These are phyloP conservation scores for Blastobotrys proliferans DNA, from an alignment of 1,139 yeast genomes.

Conservation along the genomic window DNA sequence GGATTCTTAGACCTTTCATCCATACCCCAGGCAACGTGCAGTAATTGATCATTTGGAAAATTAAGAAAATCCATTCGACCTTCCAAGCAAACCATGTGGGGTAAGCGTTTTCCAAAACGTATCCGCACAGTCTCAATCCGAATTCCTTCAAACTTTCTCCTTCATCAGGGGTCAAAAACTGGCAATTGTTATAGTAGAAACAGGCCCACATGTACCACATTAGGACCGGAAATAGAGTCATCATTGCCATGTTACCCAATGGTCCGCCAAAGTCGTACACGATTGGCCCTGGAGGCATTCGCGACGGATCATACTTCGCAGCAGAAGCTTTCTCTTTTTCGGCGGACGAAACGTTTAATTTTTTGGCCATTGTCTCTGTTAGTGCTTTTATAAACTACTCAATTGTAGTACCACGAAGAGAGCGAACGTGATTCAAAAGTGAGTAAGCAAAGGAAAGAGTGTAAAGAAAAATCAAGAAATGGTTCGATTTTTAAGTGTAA, in stretches of 20 bases:
- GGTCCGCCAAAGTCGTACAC: slow-evolving; percentile 91
- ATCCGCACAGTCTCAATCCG: slow-evolving; percentile 41
- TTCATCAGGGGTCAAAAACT: slow-evolving; percentile 61
- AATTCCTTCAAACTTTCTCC: slow-evolving; percentile 61
- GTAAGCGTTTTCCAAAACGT: slow-evolving; percentile 54
- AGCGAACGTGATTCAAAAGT: not conserved
- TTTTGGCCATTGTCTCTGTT: too few species aligned
- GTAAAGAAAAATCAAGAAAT: not conserved
- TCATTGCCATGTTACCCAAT: slow-evolving; percentile 88
- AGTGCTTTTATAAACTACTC: too few species aligned
- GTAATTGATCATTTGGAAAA: slow-evolving; percentile 71
- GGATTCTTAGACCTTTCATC: slow-evolving; percentile 91
- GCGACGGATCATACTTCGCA: slow-evolving; percentile 22
- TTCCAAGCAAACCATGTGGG: slow-evolving; percentile 68
- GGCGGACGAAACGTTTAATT: slow-evolving; percentile 16
- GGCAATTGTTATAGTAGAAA: slow-evolving; percentile 73
- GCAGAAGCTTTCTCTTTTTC: slow-evolving; percentile 19
- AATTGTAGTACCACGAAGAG: too few species aligned
- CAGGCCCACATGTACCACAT: slow-evolving; percentile 98
- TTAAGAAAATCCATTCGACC: slow-evolving; percentile 64
- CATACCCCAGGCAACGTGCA: slow-evolving; percentile 90
- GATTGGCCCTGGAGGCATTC: slow-evolving; percentile 19
- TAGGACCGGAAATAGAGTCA: slow-evolving; percentile 83
- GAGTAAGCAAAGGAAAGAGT: not conserved
- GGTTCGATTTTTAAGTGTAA: too few species aligned